Conservation (phyloP, 2,329 filamentous ascomycete genomes). For the Aureobasidium melanogenum region DNA sequence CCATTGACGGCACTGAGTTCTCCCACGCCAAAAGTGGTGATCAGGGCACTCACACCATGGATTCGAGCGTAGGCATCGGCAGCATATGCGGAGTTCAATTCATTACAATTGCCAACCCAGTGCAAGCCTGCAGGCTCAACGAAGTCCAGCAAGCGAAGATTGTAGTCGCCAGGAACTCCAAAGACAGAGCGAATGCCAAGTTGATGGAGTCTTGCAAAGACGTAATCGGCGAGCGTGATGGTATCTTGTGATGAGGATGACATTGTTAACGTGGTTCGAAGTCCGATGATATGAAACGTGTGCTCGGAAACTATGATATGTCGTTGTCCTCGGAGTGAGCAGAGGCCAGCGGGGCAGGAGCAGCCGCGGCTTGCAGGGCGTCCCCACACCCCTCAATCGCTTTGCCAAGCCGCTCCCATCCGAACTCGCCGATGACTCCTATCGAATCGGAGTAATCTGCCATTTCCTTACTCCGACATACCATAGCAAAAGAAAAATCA, state of each 20-base stretch:
- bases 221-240: conserved; percentile 21
- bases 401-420: background rate
- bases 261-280: background rate
- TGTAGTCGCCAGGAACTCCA: conserved; percentile 37
- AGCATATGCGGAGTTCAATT: conserved; percentile 46
- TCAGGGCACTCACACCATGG: conserved; percentile 18
- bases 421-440: conserved; percentile 6
- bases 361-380: background rate
- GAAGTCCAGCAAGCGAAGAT: conserved; percentile 42
- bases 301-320: background rate
- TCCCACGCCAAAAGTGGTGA: conserved; percentile 41
- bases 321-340: conserved; percentile 3
- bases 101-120: conserved; percentile 56
- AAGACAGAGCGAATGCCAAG: conserved; percentile 38
- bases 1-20: conserved; percentile 41
- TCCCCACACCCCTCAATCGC: background rate
- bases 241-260: background rate
- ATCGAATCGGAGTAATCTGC: conserved; percentile 2
- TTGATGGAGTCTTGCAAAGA: conserved; percentile 34
- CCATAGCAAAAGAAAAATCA: background rate
- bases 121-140: conserved; percentile 43
- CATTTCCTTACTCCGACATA: conserved; percentile 1
- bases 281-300: background rate
- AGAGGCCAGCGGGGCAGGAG: background rate
- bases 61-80: conserved; percentile 2